A percentile compares a stretch with the other conserved stretches of the same genome.
phyloP scores from a whole-genome alignment of 2,329 filamentous ascomycete species.

The Escovopsis sp. region DNA sequence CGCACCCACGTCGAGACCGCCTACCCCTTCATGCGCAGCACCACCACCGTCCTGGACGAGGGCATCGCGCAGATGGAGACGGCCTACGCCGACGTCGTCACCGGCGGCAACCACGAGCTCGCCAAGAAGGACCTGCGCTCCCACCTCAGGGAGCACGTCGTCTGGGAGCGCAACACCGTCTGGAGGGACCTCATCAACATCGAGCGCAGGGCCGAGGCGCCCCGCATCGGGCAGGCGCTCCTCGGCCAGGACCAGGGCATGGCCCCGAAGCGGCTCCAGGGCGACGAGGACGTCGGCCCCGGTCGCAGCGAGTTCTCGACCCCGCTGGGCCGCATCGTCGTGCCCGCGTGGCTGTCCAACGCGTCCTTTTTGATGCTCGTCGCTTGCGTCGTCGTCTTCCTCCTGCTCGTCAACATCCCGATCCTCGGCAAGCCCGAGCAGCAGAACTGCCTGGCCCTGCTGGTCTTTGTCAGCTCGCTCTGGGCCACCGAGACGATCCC shows the following conservation, averaged over 20 bases:
- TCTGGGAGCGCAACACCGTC: conserved; percentile 97
- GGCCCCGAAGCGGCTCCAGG: conserved; percentile 59
- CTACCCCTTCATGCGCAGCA: conserved; percentile 65
- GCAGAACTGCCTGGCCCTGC: conserved; percentile 87
- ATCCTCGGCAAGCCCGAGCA: conserved; percentile 82
- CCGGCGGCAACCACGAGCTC: conserved; percentile 59
- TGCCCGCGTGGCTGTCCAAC: conserved; percentile 73
- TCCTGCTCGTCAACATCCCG: conserved; percentile 57
- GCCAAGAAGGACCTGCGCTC: conserved; percentile 78
- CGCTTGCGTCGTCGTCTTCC: conserved; percentile 56
- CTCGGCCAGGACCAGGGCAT: conserved; percentile 61
- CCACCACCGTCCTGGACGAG: conserved; percentile 54
- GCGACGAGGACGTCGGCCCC: conserved; percentile 56
- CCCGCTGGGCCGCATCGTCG: conserved; percentile 61
- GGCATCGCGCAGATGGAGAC: conserved; percentile 62
- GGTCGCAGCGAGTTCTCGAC: conserved; percentile 57
- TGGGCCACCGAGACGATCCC: conserved; percentile 99
- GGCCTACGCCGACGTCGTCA: conserved; percentile 69
- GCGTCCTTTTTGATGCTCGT: conserved; percentile 67
- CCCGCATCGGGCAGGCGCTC: conserved; percentile 74
- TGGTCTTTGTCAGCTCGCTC: conserved; percentile 82
- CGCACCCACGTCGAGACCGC: conserved; percentile 57
- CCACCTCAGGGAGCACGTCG: conserved; percentile 88
- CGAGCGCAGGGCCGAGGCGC: conserved; percentile 86
- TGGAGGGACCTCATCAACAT: conserved; percentile 99